phyloP scores from a whole-genome alignment of 768 basidiomycete species.

The Trametes elegans region DNA sequence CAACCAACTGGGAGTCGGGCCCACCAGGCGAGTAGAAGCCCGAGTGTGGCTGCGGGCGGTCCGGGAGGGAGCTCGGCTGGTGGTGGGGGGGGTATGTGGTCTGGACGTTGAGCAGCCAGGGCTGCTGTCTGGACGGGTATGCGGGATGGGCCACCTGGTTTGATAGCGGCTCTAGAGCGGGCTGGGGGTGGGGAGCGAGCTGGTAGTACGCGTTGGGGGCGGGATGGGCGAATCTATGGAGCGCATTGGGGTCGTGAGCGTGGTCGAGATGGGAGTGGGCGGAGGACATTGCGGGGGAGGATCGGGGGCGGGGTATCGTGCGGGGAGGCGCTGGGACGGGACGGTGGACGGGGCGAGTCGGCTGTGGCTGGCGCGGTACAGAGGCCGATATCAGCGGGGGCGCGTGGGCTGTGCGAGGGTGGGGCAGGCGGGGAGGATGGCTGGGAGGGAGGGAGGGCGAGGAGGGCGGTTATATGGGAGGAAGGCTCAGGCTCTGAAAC shows the following conservation, averaged over 20 bases:
- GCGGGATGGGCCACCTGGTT: conserved; percentile 17
- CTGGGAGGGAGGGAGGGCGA: conserved; percentile 7
- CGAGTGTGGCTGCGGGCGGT: conserved; percentile 15
- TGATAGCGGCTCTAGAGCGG: conserved; percentile 14
- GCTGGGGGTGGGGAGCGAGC: conserved; percentile 15
- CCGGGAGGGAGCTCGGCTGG: conserved; percentile 17
- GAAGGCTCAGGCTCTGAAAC: conserved; percentile 16
- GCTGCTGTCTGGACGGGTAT: conserved; percentile 19
- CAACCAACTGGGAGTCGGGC: conserved; percentile 22
- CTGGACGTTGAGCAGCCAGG: conserved; percentile 26
- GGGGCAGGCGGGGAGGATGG: conserved; percentile 1
- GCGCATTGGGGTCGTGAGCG: conserved; percentile 15
- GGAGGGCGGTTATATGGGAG: conserved; percentile 17
- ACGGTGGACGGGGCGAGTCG: neutral
- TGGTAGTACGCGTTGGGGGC: conserved; percentile 15
- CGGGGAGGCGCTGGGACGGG: conserved; percentile 10
- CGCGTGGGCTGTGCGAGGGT: neutral
- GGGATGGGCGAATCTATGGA: conserved; percentile 18
- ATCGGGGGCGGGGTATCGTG: conserved; percentile 12
- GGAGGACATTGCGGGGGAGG: conserved; percentile 6
- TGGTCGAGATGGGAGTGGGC: conserved; percentile 13
- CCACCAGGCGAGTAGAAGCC: conserved; percentile 19
- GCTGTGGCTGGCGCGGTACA: neutral
- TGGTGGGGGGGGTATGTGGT: conserved; percentile 21
- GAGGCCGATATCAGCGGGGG: conserved; percentile 4